Base-by-base conservation (phyloP, 2,329 filamentous ascomycete species). In the Ceratocystiopsis brevicomis region DNA sequence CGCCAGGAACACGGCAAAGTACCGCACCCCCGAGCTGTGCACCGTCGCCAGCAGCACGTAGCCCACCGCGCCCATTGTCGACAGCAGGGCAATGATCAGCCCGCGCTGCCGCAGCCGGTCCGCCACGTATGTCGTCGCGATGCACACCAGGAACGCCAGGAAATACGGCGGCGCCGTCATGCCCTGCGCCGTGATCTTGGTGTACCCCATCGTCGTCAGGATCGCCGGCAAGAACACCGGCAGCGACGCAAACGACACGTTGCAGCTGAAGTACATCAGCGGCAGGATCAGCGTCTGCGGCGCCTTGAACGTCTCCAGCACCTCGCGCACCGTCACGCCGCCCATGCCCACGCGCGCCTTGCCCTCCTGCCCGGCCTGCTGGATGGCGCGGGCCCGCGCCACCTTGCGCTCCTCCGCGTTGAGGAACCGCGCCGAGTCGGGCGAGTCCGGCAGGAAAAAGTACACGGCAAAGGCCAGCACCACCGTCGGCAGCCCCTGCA, bases 131-230 rank as follows among this genome's bases (percentile, higher is more conserved):
- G 76, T 75, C 1, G 71, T 71, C 11, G 53, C 51, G 46, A 84
- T 67, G 38, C 74, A 78, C 18, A 75, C 58, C 13, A 80, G 51
- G 54, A 79, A 82, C 1, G 77, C 68, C 15, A 80, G 57, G 51
- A 84, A 73, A 56, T 79, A 83, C 0, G 79, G 78, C 1, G 79
- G 79, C 0, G 78, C 78, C 1, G 77, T 78, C 13, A 86, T 66
- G 1, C 79, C 81, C 57, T 86, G 80, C 0, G 81, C 76, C 45
- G 75, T 63, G 48, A 82, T 68, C 16, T 68, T 63, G 0, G 68
- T 69, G 58, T 78, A 84, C 14, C 79, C 78, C 73, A 85, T 81
- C 44, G 71, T 64, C 39, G 67, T 59, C 15, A 80, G 60, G 48
- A 80, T 77, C 3, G 73, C 71, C 0, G 75, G 75, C 3, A 79